A percentile compares a stretch with the other conserved stretches of the same genome.
These are phyloP conservation scores for Ustilago loliicola DNA, from an alignment of 1,284 basidiomycete species.

Conservation along the genomic window DNA sequence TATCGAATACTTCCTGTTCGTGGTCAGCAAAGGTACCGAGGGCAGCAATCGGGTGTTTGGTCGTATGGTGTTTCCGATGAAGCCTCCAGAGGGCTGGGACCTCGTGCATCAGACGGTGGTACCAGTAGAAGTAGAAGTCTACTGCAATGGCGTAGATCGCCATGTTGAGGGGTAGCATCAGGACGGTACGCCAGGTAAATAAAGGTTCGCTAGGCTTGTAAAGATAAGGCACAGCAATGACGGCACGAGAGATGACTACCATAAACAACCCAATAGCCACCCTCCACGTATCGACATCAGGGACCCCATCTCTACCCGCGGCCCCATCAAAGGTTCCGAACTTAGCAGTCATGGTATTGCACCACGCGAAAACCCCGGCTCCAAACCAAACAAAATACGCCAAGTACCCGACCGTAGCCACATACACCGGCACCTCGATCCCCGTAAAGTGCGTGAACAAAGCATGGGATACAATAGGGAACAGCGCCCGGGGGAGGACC, in stretches of 20 bases:
- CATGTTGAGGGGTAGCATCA: conserved; percentile 48
- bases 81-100: conserved; percentile 45
- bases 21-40: conserved; percentile 60
- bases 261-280: conserved; percentile 40
- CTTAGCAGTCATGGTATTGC: conserved; percentile 31
- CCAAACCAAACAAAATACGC: conserved; percentile 38
- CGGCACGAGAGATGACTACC: conserved; percentile 30
- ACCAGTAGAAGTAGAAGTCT: conserved; percentile 66
- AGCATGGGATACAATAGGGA: conserved; percentile 42
- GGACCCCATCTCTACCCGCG: conserved; percentile 53
- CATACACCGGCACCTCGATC: conserved; percentile 20
- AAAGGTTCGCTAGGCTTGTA: conserved; percentile 32
- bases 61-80: conserved; percentile 59
- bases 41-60: conserved; percentile 62
- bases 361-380: conserved; percentile 16
- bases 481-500: conserved; percentile 35
- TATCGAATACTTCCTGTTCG: conserved; percentile 63
- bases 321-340: conserved; percentile 64
- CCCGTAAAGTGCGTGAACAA: conserved; percentile 35
- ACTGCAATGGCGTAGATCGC: conserved; percentile 41
- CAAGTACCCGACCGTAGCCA: conserved; percentile 28
- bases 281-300: conserved; percentile 39
- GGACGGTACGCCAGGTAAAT: conserved; percentile 19
- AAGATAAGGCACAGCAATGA: conserved; percentile 37
- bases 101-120: conserved; percentile 64